Evolutionary conservation across 345 rosid species (phyloP).

Genomic region (Populus alba): DNA sequence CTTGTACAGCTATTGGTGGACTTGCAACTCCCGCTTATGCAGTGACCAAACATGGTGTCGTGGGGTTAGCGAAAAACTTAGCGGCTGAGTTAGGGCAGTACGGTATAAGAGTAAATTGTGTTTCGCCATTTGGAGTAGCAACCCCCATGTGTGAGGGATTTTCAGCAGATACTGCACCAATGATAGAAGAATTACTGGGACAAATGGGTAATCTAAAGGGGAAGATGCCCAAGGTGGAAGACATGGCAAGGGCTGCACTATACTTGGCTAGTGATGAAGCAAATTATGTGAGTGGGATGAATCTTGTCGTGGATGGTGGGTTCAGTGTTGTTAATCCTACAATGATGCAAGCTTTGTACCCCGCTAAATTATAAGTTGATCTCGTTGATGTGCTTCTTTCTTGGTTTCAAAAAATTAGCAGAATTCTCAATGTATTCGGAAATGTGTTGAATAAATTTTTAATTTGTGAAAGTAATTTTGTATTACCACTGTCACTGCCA

Average conservation of each 20-base stretch:
- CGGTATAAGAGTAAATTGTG: constrained; percentile 45
- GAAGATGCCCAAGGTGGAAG: constrained; percentile 17
- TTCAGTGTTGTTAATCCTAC: constrained; percentile 31
- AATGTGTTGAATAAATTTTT: too few species aligned
- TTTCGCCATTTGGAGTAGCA: constrained; percentile 32
- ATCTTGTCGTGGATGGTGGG: constrained; percentile 42
- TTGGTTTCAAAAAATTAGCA: neutral
- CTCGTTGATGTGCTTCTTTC: neutral
- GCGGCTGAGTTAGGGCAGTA: constrained; percentile 36
- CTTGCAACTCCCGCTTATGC: constrained; percentile 22
- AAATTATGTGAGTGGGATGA: constrained; percentile 35
- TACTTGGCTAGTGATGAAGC: constrained; percentile 46
- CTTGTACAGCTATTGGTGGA: constrained; percentile 30
- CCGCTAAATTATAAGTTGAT: neutral
- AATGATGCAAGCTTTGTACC: neutral
- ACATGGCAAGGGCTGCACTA: constrained; percentile 34
- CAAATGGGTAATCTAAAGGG: constrained; percentile 32
- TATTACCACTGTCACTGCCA: too few species aligned
- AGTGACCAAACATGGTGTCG: constrained; percentile 26
- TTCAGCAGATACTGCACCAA: neutral
- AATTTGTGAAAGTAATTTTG: too few species aligned
- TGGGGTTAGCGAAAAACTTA: constrained; percentile 37
- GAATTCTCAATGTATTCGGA: too few species aligned
- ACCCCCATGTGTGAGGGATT: neutral
- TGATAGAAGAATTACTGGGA: neutral